phyloP scores from a whole-genome alignment of 345 rosid genomes.

The Salix exigua region DNA sequence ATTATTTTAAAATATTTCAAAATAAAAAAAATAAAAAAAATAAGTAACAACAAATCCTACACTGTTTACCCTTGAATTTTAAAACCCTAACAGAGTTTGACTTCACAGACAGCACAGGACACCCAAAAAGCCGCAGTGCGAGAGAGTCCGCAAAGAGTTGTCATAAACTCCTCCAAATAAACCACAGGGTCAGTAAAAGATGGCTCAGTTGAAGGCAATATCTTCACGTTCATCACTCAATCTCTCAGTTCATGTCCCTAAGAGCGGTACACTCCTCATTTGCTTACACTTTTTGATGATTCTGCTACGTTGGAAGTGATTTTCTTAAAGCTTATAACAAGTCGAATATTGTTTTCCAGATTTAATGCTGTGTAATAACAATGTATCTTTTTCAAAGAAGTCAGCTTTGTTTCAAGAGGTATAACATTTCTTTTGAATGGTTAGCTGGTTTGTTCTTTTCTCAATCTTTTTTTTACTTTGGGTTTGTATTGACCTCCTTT shows the following conservation, averaged over 20 bases:
- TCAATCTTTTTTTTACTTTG: too few species aligned
- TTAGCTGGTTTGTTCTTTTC: not conserved
- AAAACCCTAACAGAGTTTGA: not conserved
- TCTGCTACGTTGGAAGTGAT: not conserved
- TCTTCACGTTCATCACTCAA: constrained; percentile 17
- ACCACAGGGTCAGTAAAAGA: not conserved
- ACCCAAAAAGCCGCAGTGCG: not conserved
- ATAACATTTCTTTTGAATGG: not conserved
- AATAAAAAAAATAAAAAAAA: too few species aligned
- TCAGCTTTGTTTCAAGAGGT: constrained; percentile 23
- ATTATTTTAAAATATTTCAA: too few species aligned
- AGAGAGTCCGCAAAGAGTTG: not conserved
- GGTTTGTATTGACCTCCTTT: not conserved
- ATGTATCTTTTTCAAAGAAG: constrained; percentile 16
- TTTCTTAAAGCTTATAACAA: not conserved
- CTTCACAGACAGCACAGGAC: not conserved
- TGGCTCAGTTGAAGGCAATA: constrained; percentile 32
- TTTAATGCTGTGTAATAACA: constrained; percentile 3
- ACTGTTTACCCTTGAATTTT: not conserved
- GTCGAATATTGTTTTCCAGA: constrained; percentile 13
- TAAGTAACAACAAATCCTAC: not conserved
- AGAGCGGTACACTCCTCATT: constrained; percentile 11
- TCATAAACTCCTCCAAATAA: not conserved
- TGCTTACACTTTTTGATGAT: not conserved
- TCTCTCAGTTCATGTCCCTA: constrained; percentile 3